Conservation (phyloP, 2,329 filamentous ascomycete species). For the Colletotrichum destructivum region DNA sequence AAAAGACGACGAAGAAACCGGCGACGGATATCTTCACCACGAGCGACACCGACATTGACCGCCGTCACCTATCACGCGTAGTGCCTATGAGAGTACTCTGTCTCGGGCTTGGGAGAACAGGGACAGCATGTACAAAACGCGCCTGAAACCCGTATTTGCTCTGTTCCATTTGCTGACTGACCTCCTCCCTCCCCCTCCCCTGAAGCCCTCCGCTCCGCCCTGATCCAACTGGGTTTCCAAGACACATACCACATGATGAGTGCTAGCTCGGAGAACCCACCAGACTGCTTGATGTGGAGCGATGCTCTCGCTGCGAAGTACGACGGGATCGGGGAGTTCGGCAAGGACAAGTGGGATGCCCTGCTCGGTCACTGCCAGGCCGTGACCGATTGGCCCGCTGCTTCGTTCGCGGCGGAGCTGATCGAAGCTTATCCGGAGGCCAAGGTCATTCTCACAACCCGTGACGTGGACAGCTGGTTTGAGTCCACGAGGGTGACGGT, state of each 20-base stretch:
- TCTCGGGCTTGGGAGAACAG: constrained; percentile 78
- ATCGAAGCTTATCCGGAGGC: constrained; percentile 53
- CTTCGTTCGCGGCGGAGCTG: constrained; percentile 45
- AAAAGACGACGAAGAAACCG: constrained; percentile 55
- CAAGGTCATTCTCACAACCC: constrained; percentile 51
- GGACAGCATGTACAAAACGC: constrained; percentile 72
- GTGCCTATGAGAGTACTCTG: constrained; percentile 82
- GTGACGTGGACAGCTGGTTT: constrained; percentile 52
- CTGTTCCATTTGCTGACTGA: background rate
- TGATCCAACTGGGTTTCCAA: constrained; percentile 36
- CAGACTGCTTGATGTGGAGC: constrained; percentile 74
- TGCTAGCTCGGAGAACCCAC: constrained; percentile 31
- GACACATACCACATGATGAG: constrained; percentile 42
- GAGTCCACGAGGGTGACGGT: constrained; percentile 45
- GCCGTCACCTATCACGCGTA: constrained; percentile 73
- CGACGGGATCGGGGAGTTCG: constrained; percentile 46
- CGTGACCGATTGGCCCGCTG: constrained; percentile 42
- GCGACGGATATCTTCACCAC: constrained; percentile 76
- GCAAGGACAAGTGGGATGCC: constrained; percentile 51
- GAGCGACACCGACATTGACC: constrained; percentile 77
- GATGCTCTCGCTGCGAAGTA: constrained; percentile 74
- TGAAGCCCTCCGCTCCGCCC: constrained; percentile 54
- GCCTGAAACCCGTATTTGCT: constrained; percentile 45
- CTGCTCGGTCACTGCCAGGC: constrained; percentile 51
- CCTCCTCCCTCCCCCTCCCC: background rate